Conservation (phyloP, 371 early-diverging fungal species). For the Apophysomyces sp. region DNA sequence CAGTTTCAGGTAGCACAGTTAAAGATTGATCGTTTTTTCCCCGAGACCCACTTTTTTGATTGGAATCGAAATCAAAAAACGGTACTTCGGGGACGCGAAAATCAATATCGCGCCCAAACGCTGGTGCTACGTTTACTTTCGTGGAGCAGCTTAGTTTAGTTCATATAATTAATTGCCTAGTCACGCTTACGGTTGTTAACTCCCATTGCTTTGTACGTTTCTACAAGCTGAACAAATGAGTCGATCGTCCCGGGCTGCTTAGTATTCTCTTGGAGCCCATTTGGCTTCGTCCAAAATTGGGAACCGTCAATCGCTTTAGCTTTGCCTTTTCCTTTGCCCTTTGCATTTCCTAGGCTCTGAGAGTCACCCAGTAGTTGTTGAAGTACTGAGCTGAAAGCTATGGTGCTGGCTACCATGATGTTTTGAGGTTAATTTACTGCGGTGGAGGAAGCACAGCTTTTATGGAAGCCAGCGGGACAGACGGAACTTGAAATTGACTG, state of each 20-base stretch:
- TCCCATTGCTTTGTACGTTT: slow-evolving; percentile 3
- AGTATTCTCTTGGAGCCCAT: background rate
- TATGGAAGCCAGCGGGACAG: background rate
- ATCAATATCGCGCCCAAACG: slow-evolving; percentile 6
- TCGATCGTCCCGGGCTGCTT: slow-evolving; percentile 9
- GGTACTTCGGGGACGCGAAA: slow-evolving; percentile 7
- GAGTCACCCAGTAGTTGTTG: background rate
- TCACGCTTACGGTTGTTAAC: background rate
- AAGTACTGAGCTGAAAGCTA: slow-evolving; percentile 5
- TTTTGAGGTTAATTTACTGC: background rate
- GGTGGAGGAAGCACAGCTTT: background rate
- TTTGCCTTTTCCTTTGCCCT: slow-evolving; percentile 11
- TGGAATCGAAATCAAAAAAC: background rate
- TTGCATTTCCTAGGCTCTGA: background rate
- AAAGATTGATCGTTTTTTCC: background rate
- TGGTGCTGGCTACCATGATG: slow-evolving; percentile 3
- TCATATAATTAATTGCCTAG: background rate
- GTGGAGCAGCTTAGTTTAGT: background rate
- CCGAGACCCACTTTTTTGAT: background rate
- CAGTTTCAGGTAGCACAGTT: background rate
- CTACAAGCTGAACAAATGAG: slow-evolving; percentile 13
- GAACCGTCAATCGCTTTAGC: background rate
- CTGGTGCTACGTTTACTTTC: background rate
- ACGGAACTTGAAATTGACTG: background rate
- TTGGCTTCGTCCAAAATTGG: background rate